Evolutionary conservation across 495 filamentous ascomycete species (phyloP).

Genomic region (Pseudevernia furfuracea): DNA sequence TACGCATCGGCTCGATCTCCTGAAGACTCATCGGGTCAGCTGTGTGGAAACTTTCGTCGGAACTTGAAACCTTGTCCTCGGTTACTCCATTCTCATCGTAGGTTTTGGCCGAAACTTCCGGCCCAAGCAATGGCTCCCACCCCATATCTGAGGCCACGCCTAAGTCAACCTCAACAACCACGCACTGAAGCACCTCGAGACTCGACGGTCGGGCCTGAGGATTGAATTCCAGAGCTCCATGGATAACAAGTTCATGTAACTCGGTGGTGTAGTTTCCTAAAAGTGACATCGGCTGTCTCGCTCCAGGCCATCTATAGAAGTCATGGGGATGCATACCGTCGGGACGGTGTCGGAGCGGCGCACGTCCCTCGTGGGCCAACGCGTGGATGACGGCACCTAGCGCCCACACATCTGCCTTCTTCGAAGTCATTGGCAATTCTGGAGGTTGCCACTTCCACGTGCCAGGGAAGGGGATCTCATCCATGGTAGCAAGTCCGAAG

Average conservation of each 20-base stretch:
- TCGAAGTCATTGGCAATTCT: constrained; percentile 7
- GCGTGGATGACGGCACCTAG: constrained; percentile 16
- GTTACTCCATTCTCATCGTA: constrained; percentile 16
- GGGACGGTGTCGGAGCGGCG: not conserved
- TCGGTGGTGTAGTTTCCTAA: not conserved
- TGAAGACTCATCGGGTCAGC: not conserved
- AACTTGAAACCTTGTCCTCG: not conserved
- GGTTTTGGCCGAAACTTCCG: not conserved
- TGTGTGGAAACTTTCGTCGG: not conserved
- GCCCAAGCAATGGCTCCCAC: not conserved
- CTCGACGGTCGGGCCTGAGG: constrained; percentile 1
- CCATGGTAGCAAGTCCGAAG: constrained; percentile 12
- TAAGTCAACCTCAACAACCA: not conserved
- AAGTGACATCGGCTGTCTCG: constrained; percentile 4
- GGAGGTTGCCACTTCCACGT: constrained; percentile 15
- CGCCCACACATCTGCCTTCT: constrained; percentile 17
- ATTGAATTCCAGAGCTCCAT: constrained; percentile 3
- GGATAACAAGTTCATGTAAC: constrained; percentile 8
- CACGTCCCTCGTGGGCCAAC: constrained; percentile 3
- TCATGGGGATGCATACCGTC: not conserved
- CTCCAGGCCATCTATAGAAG: not conserved
- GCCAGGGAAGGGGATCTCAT: not conserved
- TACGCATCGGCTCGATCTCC: not conserved
- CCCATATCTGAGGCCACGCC: not conserved
- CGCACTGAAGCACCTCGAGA: not conserved